Conservation (phyloP, 805 yeast genomes). For the Yamadazyma takamatsuzukensis region DNA sequence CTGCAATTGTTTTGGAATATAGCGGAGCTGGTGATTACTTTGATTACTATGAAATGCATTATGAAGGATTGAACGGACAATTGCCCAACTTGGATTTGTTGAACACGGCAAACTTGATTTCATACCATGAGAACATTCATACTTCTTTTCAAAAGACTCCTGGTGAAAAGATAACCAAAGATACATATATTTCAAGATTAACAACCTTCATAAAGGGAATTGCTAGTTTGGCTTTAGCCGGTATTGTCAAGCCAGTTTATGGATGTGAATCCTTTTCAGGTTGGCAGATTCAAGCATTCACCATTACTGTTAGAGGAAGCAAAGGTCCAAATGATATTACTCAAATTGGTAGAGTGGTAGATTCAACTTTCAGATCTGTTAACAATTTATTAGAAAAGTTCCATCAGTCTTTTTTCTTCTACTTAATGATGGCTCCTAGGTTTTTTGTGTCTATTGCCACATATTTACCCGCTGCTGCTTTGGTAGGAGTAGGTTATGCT, state of each 20-base stretch:
- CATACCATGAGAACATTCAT: slow-evolving; percentile 72
- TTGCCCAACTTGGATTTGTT: slow-evolving; percentile 89
- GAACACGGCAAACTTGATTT: slow-evolving; percentile 72
- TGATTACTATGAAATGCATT: slow-evolving; percentile 68
- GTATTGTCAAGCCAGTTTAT: slow-evolving; percentile 55
- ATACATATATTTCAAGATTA: slow-evolving; percentile 54
- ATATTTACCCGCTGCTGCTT: slow-evolving; percentile 80
- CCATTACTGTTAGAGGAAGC: slow-evolving; percentile 65
- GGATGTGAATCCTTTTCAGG: slow-evolving; percentile 89
- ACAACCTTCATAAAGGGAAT: slow-evolving; percentile 62
- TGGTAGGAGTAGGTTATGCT: slow-evolving; percentile 66
- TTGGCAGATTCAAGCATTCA: slow-evolving; percentile 90
- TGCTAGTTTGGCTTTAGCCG: slow-evolving; percentile 65
- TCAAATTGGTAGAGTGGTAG: slow-evolving; percentile 86
- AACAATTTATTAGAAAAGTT: slow-evolving; percentile 92
- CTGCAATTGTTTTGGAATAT: slow-evolving; percentile 82
- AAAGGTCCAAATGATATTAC: slow-evolving; percentile 72
- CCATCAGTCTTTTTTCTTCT: slow-evolving; percentile 95
- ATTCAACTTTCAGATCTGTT: slow-evolving; percentile 81
- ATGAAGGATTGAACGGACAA: slow-evolving; percentile 93
- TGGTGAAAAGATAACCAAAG: slow-evolving; percentile 40
- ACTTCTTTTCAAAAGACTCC: slow-evolving; percentile 63
- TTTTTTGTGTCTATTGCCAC: slow-evolving; percentile 91
- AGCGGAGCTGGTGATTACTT: slow-evolving; percentile 64
- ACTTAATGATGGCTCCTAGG: slow-evolving; percentile 72